These are phyloP conservation scores for Berberis thunbergii DNA, from an alignment of 164 flowering plant genomes.

Conservation along the genomic window DNA sequence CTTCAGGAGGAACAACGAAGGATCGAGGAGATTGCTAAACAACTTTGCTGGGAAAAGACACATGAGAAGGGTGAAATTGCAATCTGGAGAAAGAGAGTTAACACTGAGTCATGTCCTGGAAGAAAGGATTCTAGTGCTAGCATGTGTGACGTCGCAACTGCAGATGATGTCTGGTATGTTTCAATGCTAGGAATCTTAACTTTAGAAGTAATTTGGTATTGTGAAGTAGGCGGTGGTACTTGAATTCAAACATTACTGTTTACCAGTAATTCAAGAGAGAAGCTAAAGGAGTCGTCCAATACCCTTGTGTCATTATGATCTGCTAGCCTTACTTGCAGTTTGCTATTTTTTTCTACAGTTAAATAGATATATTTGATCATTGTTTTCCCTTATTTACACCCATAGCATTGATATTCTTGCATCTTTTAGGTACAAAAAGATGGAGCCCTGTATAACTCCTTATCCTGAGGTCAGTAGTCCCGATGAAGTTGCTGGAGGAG, in stretches of 20 bases:
- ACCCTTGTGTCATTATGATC: too few species aligned
- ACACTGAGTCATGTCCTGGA: constrained; percentile 46
- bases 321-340: too few species aligned
- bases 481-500: constrained; percentile 55
- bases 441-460: constrained; percentile 75
- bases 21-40: constrained; percentile 68
- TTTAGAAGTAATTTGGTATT: too few species aligned
- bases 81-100: constrained; percentile 63
- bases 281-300: too few species aligned
- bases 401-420: not conserved
- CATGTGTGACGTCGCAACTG: constrained; percentile 41
- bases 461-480: constrained; percentile 39
- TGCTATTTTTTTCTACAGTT: too few species aligned
- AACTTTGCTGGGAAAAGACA: constrained; percentile 81
- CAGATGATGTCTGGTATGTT: constrained; percentile 72
- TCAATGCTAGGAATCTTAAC: not conserved
- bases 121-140: constrained; percentile 30
- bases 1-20: constrained; percentile 69
- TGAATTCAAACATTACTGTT: too few species aligned
- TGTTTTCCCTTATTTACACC: too few species aligned
- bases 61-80: constrained; percentile 70
- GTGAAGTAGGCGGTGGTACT: too few species aligned
- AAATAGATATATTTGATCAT: too few species aligned
- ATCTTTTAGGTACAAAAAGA: constrained; percentile 71
- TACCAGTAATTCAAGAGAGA: too few species aligned